Conservation (phyloP, 208 protist genomes). For the Balamuthia mandrillaris region DNA sequence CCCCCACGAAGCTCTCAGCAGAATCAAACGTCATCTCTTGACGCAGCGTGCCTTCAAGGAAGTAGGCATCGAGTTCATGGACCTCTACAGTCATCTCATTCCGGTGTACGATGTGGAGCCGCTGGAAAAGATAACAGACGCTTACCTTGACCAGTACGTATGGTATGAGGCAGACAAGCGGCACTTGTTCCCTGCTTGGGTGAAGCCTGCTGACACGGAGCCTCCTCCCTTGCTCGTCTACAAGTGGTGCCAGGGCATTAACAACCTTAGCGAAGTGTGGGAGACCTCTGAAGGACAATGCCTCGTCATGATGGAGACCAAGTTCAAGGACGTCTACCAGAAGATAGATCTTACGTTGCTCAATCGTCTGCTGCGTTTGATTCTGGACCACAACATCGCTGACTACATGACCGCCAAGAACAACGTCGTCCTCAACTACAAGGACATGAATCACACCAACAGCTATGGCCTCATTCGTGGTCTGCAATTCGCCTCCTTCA, state of each 20-base stretch:
- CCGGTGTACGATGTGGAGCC: conserved; percentile 99
- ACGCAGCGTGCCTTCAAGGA: conserved; percentile 99
- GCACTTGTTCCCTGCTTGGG: conserved; percentile 99
- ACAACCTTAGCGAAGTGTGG: conserved; percentile 93
- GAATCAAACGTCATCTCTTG: conserved; percentile 98
- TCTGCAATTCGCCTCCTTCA: conserved; percentile 99
- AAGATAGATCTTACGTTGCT: conserved; percentile 99
- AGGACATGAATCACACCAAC: conserved; percentile 99
- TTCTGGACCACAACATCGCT: conserved; percentile 99
- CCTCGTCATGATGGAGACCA: conserved; percentile 95
- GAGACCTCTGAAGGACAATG: conserved; percentile 95
- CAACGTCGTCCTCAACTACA: conserved; percentile 98
- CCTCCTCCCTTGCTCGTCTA: conserved; percentile 98
- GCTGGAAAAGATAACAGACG: conserved; percentile 99
- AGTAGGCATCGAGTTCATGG: conserved; percentile 98
- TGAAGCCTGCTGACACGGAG: conserved; percentile 99
- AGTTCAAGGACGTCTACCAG: conserved; percentile 97
- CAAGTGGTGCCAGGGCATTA: conserved; percentile 99
- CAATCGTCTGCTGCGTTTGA: conserved; percentile 97
- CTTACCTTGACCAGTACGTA: conserved; percentile 99
- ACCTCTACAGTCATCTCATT: conserved; percentile 98
- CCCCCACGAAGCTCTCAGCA: conserved; percentile 96
- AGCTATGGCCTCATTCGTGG: conserved; percentile 97
- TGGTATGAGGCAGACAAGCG: conserved; percentile 99
- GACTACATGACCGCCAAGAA: conserved; percentile 99